Evolutionary conservation across 139 green algal species (phyloP).

Genomic region (Gonium pectorale): DNA sequence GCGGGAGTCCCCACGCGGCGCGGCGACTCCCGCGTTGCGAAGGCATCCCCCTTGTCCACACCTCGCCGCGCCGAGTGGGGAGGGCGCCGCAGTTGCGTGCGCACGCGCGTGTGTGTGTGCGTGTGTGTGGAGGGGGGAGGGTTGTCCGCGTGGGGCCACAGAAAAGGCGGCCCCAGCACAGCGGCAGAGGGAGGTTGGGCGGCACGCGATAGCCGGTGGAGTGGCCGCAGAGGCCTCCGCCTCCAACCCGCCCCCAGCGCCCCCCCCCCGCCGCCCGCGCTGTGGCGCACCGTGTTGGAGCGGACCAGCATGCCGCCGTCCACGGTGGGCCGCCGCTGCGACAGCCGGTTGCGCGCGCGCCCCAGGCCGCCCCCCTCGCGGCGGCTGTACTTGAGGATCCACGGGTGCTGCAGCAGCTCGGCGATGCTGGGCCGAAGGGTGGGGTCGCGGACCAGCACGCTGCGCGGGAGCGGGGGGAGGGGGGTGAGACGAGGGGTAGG

Average conservation of each 20-base stretch:
- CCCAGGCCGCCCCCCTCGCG: conserved; percentile 11
- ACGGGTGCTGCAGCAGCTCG: conserved; percentile 58
- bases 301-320: conserved; percentile 35
- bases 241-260: background rate
- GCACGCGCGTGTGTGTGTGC: too few relatives aligned
- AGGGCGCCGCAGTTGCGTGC: too few relatives aligned
- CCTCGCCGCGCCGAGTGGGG: too few relatives aligned
- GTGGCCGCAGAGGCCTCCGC: too few relatives aligned
- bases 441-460: conserved; percentile 54
- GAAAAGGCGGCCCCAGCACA: background rate
- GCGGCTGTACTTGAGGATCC: conserved; percentile 43
- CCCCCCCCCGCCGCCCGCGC: background rate
- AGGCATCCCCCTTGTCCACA: too few relatives aligned
- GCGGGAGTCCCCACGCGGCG: too few relatives aligned
- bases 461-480: background rate
- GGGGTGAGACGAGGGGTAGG: background rate
- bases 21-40: too few relatives aligned
- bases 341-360: conserved; percentile 15
- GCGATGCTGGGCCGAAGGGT: conserved; percentile 44
- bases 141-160: too few relatives aligned
- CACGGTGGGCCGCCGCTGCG: conserved; percentile 17
- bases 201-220: background rate
- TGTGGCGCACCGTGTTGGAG: conserved; percentile 9
- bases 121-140: too few relatives aligned
- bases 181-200: background rate